Base-by-base conservation (phyloP, 202 grass and related monocot species). In the Musa balbisiana region DNA sequence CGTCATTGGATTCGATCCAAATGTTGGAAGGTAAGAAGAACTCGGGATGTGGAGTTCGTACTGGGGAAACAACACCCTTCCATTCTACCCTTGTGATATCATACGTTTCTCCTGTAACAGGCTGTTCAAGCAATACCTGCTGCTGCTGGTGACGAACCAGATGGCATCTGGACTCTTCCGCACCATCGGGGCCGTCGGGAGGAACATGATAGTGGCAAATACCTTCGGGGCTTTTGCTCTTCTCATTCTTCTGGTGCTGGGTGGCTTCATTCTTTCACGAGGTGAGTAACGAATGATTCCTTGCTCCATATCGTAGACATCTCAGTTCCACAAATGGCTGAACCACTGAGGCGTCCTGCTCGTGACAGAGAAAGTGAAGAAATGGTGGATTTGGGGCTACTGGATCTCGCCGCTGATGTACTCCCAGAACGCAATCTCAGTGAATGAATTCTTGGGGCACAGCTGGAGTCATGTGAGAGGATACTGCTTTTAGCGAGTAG, bases 1-100 rank as follows among this genome's bases (percentile, higher is more conserved):
- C 72, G 85, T 76, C 13, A 87, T 80, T 19, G 85, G 85, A 13
- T 87, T 83, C 10, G 81, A 83, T 76, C 80, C 85, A 43, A 76
- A 83, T 68, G 76, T 51, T 11, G 70, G 52, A 72, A 87, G 80
- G 85, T 87, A 77, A 76, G 59, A 54, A 69, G n/a, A 53, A 69
- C 11, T 70, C 62, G 23, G 55, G 73, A 26, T 29, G 24, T 13
- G 22, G 53, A 65, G 3, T 43, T 8, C 4, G 33, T 43, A 8
- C 33, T 6, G 33, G 33, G 33, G 33, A 43, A 33, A 43, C 33
- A 43, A 43, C 26, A 49, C 8, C 10, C 23, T 65, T 52, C 22
- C 29, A 20, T 72, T 33, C 51, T 80, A 11, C 59, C 24, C 6
- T 5, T 64, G 22, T 50, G 20, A 24, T 77, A 11, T 64, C 12